Evolutionary conservation across 345 rosid species (phyloP).

Genomic region (Excoecaria cochinchinensis): DNA sequence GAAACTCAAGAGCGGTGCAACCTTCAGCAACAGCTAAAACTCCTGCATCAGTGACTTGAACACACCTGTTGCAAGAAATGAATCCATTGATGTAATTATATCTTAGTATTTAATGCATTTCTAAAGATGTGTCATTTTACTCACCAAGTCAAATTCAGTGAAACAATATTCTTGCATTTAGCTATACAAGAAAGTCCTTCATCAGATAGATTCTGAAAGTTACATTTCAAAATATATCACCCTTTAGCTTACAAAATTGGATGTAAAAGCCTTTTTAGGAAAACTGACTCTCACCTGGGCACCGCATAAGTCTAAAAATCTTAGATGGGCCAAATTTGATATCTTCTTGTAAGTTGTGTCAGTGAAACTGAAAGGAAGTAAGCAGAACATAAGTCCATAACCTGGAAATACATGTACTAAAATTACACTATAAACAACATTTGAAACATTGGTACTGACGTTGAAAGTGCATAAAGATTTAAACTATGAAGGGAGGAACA

Average conservation of each 20-base stretch:
- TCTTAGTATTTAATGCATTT: slow-evolving; percentile 9
- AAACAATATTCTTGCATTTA: slow-evolving; percentile 57
- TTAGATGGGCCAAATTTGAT: slow-evolving; percentile 51
- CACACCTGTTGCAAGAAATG: slow-evolving; percentile 58
- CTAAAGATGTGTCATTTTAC: slow-evolving; percentile 13
- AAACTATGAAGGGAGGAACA: slow-evolving; percentile 62
- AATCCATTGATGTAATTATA: slow-evolving; percentile 10
- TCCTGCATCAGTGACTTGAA: slow-evolving; percentile 69
- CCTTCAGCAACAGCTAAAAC: slow-evolving; percentile 68
- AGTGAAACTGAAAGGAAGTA: slow-evolving; percentile 56
- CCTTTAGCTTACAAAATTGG: slow-evolving; percentile 2
- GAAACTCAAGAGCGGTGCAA: slow-evolving; percentile 76
- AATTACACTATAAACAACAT: slow-evolving; percentile 9
- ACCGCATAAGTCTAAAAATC: slow-evolving; percentile 86
- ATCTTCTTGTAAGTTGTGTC: slow-evolving; percentile 72
- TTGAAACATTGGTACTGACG: slow-evolving; percentile 34
- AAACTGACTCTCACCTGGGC: slow-evolving; percentile 65
- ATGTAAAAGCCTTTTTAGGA: slow-evolving; percentile 11
- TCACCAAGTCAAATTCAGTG: slow-evolving; percentile 92
- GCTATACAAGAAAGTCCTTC: slow-evolving; percentile 75
- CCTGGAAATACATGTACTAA: slow-evolving; percentile 5
- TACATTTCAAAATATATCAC: slow-evolving; percentile 16
- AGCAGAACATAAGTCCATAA: slow-evolving; percentile 13
- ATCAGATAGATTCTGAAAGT: slow-evolving; percentile 76
- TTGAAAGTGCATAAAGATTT: slow-evolving; percentile 89